Evolutionary conservation across 2,329 filamentous ascomycete genomes (phyloP).

Genomic region (Esteya vermicola): DNA sequence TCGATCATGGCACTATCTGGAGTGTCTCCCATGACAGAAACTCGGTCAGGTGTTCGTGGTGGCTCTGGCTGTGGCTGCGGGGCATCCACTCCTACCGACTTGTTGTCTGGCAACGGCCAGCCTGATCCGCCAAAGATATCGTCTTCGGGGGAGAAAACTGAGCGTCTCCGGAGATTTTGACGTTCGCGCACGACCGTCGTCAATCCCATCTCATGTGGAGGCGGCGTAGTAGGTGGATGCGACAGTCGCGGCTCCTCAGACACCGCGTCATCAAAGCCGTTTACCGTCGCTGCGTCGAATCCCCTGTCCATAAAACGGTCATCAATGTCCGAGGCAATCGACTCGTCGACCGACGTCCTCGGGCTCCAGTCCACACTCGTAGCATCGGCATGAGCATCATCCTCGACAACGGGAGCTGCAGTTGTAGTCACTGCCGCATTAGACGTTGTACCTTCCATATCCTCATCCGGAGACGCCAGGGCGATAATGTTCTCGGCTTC

Average conservation of each 20-base stretch:
- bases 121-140: conserved; percentile 49
- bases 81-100: conserved; percentile 16
- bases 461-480: conserved; percentile 57
- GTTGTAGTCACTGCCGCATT: background rate
- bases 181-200: conserved; percentile 35
- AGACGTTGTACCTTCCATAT: conserved; percentile 15
- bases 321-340: conserved; percentile 25
- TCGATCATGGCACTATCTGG: conserved; percentile 35
- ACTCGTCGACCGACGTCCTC: conserved; percentile 20
- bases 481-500: conserved; percentile 81
- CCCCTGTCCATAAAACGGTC: conserved; percentile 31
- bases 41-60: conserved; percentile 25
- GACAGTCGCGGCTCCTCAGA: conserved; percentile 23
- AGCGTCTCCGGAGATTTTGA: conserved; percentile 37
- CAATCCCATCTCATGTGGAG: conserved; percentile 18
- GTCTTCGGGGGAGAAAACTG: conserved; percentile 51
- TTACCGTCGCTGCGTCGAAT: conserved; percentile 30
- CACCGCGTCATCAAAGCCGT: conserved; percentile 27
- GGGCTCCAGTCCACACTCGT: conserved; percentile 20
- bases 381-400: conserved; percentile 25
- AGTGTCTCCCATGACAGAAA: conserved; percentile 12
- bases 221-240: background rate
- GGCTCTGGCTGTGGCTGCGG: conserved; percentile 16
- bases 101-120: conserved; percentile 28
- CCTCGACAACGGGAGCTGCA: conserved; percentile 10